Base-by-base conservation (phyloP, 2,329 filamentous ascomycete genomes). In the Diaporthe nobilis region DNA sequence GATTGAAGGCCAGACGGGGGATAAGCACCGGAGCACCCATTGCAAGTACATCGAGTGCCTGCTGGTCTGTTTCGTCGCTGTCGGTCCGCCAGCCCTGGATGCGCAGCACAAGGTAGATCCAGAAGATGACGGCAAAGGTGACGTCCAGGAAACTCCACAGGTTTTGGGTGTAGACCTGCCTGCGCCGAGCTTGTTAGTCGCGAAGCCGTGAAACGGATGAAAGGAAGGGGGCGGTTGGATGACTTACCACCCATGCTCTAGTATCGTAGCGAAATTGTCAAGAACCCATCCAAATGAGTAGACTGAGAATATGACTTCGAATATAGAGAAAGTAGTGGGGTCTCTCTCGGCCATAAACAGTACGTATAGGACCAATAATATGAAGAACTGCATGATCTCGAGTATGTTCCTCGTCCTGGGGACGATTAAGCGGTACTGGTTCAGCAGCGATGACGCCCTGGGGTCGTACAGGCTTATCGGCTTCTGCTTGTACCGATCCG, bases 61-160 rank as follows among this genome's bases (percentile, higher is more conserved):
- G 93, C 80, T 93, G 89, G 58, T 53, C 90, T 4, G 86, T 84
- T 4, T 85, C 86, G 4, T 86, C 79, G 12, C 88, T 85, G 4
- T 84, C 87, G 1, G 84, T 86, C 15, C 87, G 85, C 83, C 91
- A 90, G 44, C 92, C 92, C 79, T 93, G 90, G 20, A 95, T 84
- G 6, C 95, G 92, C 44, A 96, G 82, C 39, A 89, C 82, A 9
- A 95, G 86, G 82, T 96, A 97, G 22, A 88, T 84, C 79, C 88
- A 86, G 81, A 94, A 97, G 44, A 97, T 92, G 57, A 88, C 80
- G n/a, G 92, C 90, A 80, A 96, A 97, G 6, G 91, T 91, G 63
- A 96, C 92, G 82, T 97, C 95, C 22, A 97, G 89, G 80, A 97
- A 97, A 0, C 94, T 95, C 95, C 95, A 97, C 4, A 97, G 86